These are phyloP conservation scores for Microcera coccophila DNA, from an alignment of 2,329 filamentous ascomycete genomes.

Conservation along the genomic window DNA sequence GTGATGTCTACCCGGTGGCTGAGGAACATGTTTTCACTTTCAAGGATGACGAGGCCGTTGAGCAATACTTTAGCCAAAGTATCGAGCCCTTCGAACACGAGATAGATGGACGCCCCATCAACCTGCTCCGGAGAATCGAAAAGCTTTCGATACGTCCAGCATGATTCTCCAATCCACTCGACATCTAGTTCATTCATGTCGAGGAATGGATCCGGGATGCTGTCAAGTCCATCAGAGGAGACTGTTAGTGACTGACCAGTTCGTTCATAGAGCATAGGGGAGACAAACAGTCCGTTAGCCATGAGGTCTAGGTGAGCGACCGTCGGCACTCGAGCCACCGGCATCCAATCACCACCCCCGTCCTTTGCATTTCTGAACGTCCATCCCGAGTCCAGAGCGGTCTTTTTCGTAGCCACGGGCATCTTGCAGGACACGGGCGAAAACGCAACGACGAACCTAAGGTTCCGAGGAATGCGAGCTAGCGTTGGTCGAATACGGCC, in stretches of 20 bases:
- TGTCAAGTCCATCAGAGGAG: constrained; percentile 17
- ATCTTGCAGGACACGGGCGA: no score
- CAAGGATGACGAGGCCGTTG: background rate
- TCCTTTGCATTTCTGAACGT: background rate
- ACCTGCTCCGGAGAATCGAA: background rate
- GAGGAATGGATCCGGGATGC: constrained; percentile 54
- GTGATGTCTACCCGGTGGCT: constrained; percentile 47
- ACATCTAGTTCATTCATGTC: constrained; percentile 58
- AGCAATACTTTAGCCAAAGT: constrained; percentile 42
- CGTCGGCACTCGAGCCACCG: background rate
- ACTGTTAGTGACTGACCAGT: no score
- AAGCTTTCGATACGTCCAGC: constrained; percentile 49
- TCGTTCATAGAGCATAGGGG: no score
- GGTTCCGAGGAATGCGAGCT: no score
- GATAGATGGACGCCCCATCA: background rate
- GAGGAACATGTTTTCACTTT: constrained; percentile 52
- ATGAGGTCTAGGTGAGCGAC: background rate
- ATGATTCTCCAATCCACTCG: constrained; percentile 59
- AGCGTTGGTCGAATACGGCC: no score
- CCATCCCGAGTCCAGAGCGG: background rate
- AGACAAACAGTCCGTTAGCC: no score
- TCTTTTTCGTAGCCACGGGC: no score
- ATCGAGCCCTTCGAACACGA: constrained; percentile 54
- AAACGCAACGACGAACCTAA: no score
- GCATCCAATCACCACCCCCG: background rate